Conservation (phyloP, 1,284 basidiomycete species). For the Trichosporon sp. region DNA sequence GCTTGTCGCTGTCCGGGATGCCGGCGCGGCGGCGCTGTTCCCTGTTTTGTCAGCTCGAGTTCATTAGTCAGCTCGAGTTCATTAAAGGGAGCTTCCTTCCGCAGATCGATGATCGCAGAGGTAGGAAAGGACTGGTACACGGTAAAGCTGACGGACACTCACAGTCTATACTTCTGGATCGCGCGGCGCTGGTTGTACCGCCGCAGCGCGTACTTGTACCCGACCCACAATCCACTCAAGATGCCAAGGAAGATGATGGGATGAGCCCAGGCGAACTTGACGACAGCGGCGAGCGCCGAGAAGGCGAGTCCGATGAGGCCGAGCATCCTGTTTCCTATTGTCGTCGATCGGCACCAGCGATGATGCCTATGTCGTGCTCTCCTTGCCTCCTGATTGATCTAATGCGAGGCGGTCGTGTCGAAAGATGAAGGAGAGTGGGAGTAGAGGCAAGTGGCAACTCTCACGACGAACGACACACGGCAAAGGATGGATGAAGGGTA, state of each 20-base stretch:
- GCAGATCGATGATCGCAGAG: background rate
- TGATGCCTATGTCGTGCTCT: background rate
- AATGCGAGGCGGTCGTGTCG: background rate
- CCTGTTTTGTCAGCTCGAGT: slow-evolving; percentile 17
- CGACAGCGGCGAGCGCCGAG: background rate
- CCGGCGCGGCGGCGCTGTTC: slow-evolving; percentile 34
- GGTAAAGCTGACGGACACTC: background rate
- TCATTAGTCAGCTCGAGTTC: background rate
- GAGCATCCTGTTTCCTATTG: background rate
- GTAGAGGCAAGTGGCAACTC: background rate
- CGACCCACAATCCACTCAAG: slow-evolving; percentile 12
- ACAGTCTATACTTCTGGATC: slow-evolving; percentile 23
- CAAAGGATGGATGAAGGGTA: background rate
- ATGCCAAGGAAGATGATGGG: slow-evolving; percentile 19
- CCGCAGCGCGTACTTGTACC: slow-evolving; percentile 10
- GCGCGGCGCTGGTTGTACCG: slow-evolving; percentile 11
- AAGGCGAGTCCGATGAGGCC: background rate
- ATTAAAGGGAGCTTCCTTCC: background rate
- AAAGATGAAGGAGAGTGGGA: background rate
- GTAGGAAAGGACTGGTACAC: background rate
- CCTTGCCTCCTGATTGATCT: too few relatives aligned
- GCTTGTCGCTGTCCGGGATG: slow-evolving; percentile 34
- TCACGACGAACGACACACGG: background rate
- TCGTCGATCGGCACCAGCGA: background rate
- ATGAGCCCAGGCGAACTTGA: background rate